A percentile compares a stretch with the other conserved stretches of the same genome.
Evolutionary conservation across 1,139 yeast genomes (phyloP).

Genomic region (Taphrina deformans): DNA sequence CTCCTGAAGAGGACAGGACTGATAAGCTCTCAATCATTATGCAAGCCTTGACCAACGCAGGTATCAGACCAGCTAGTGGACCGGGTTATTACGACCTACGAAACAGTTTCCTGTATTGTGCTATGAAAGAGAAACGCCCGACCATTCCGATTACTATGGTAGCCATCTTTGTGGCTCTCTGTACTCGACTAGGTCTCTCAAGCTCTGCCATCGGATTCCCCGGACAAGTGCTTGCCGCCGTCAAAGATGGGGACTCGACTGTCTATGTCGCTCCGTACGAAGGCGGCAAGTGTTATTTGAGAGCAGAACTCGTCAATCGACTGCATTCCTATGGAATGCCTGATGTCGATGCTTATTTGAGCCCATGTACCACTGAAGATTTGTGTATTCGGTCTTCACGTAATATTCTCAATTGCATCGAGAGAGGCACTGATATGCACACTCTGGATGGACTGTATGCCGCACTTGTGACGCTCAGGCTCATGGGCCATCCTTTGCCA

Average conservation of each 20-base stretch:
- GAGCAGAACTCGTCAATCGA: conserved; percentile 1
- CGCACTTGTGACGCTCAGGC: conserved; percentile 5
- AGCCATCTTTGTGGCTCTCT: conserved; percentile 12
- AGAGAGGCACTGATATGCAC: conserved; percentile 8
- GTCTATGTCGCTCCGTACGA: conserved; percentile 16
- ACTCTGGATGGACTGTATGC: conserved; percentile 5
- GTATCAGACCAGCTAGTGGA: conserved; percentile 5
- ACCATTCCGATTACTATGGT: conserved; percentile 25
- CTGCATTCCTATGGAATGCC: conserved; percentile 9
- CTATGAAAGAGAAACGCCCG: conserved; percentile 1
- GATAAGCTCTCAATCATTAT: conserved; percentile 1
- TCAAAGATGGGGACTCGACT: not conserved
- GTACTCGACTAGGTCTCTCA: not conserved
- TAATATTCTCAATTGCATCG: conserved; percentile 15
- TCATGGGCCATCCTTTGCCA: conserved; percentile 9
- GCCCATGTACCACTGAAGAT: not conserved
- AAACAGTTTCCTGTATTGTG: conserved; percentile 18
- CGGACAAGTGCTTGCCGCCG: conserved; percentile 21
- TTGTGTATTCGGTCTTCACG: conserved; percentile 5
- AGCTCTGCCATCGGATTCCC: conserved; percentile 20
- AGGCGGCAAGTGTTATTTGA: conserved; percentile 1
- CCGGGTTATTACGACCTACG: conserved; percentile 13
- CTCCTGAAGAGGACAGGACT: not conserved
- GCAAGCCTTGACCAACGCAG: not conserved
- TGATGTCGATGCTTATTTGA: not conserved